These are phyloP conservation scores for Calonectria montana DNA, from an alignment of 2,329 filamentous ascomycete species.

Conservation along the genomic window DNA sequence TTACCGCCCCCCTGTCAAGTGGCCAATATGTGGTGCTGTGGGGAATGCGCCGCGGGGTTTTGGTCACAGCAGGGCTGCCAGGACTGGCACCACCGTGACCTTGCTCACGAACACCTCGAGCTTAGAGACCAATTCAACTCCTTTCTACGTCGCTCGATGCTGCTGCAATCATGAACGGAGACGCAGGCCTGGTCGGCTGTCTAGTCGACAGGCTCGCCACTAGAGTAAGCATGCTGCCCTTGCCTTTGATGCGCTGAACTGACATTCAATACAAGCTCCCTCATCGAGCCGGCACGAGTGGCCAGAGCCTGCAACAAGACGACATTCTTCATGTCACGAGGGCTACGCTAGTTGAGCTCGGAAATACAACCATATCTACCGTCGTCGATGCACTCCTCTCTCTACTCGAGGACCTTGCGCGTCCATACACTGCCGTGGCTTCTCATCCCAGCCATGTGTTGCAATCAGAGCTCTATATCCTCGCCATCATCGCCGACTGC, in stretches of 20 bases:
- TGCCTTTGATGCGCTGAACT: constrained; percentile 21
- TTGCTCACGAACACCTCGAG: constrained; percentile 12
- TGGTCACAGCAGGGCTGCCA: constrained; percentile 13
- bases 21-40: constrained; percentile 11
- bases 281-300: constrained; percentile 69
- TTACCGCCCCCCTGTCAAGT: constrained; percentile 10
- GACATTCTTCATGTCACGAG: constrained; percentile 71
- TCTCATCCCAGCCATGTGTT: constrained; percentile 70
- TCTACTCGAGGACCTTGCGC: constrained; percentile 68
- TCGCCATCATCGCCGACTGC: constrained; percentile 73
- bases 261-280: constrained; percentile 66
- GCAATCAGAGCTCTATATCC: constrained; percentile 73
- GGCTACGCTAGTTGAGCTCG: constrained; percentile 70
- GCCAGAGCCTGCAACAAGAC: constrained; percentile 68
- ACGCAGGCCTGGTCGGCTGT: constrained; percentile 69
- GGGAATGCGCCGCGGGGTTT: constrained; percentile 26
- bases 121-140: constrained; percentile 28
- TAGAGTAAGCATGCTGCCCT: constrained; percentile 58
- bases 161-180: constrained; percentile 63
- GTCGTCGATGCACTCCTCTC: constrained; percentile 69
- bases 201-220: constrained; percentile 72
- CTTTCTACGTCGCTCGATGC: constrained; percentile 35
- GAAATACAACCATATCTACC: constrained; percentile 61
- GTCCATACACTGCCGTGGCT: constrained; percentile 62
- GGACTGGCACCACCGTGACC: constrained; percentile 5